Conservation (phyloP, 371 early-diverging fungal species). For the Rhizopus microsporus region DNA sequence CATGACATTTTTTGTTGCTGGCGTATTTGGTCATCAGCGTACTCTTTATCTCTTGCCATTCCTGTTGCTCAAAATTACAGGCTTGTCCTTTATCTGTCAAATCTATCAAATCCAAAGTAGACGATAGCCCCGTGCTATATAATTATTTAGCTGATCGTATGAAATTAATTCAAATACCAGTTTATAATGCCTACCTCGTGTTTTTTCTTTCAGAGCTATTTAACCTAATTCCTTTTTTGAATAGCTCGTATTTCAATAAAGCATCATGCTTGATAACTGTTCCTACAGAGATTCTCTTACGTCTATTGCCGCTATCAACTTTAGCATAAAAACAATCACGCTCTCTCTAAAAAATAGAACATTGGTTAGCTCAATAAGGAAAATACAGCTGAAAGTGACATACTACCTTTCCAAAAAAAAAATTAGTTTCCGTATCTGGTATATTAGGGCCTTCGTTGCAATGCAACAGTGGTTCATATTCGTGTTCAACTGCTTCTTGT, state of each 20-base stretch:
- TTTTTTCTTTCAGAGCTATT: conserved; percentile 10
- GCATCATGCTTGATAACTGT: conserved; percentile 12
- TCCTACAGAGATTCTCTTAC: conserved; percentile 6
- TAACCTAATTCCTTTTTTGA: conserved; percentile 8
- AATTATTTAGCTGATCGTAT: conserved; percentile 9
- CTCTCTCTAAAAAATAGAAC: conserved; percentile 9
- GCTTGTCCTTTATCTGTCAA: conserved; percentile 9
- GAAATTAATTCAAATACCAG: conserved; percentile 11
- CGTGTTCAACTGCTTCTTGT: conserved; percentile 52
- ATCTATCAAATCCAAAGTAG: conserved; percentile 10
- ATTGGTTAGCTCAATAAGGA: conserved; percentile 5
- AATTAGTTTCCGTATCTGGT: background rate
- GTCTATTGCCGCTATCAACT: conserved; percentile 1
- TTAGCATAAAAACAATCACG: conserved; percentile 8
- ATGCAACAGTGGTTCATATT: conserved; percentile 4
- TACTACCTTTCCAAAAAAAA: conserved; percentile 7
- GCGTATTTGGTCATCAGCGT: conserved; percentile 5
- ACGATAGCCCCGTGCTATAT: conserved; percentile 8
- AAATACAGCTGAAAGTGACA: conserved; percentile 6
- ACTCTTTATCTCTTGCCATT: conserved; percentile 9
- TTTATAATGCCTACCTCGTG: conserved; percentile 8
- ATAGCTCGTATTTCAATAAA: conserved; percentile 6
- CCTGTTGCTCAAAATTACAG: conserved; percentile 5
- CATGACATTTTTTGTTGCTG: conserved; percentile 6
- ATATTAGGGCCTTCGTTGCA: conserved; percentile 2